phyloP scores from a whole-genome alignment of 2,329 filamentous ascomycete species.

The Xenosphaeropsis pyriputrescens region DNA sequence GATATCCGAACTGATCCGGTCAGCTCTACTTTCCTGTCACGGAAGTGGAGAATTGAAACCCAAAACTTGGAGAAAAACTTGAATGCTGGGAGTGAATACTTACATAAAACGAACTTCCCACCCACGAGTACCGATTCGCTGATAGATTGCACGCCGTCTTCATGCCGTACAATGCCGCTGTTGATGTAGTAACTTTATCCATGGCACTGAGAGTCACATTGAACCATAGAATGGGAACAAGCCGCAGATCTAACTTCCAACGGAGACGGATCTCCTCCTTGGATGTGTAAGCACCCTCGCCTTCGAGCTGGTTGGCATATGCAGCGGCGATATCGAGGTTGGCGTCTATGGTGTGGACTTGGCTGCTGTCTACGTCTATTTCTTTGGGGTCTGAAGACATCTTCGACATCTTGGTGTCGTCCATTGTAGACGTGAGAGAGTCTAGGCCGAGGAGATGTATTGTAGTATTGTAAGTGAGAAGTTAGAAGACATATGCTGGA shows the following conservation, averaged over 20 bases:
- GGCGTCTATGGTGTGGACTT: constrained; percentile 1
- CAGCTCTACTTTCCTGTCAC: too few relatives aligned
- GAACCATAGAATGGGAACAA: constrained; percentile 24
- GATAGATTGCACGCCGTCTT: not conserved
- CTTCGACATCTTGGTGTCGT: constrained; percentile 1
- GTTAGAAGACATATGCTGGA: too few relatives aligned
- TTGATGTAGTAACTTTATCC: constrained; percentile 11
- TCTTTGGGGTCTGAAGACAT: constrained; percentile 1
- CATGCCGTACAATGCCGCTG: not conserved
- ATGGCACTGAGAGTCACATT: constrained; percentile 11
- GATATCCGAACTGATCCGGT: constrained; percentile 15
- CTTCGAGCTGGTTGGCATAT: constrained; percentile 14
- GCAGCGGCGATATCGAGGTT: constrained; percentile 15
- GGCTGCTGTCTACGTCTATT: not conserved
- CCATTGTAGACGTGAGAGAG: too few relatives aligned
- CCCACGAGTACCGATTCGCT: not conserved
- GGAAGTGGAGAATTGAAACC: too few relatives aligned
- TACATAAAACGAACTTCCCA: not conserved
- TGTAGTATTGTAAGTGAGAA: too few relatives aligned
- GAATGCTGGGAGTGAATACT: too few relatives aligned
- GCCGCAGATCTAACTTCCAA: constrained; percentile 25
- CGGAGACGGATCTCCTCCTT: constrained; percentile 15
- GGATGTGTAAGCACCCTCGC: constrained; percentile 15
- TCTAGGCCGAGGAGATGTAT: too few relatives aligned
- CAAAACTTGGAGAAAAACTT: too few relatives aligned